Base-by-base conservation (phyloP, 139 green algal species). In the Trebouxia sp. region DNA sequence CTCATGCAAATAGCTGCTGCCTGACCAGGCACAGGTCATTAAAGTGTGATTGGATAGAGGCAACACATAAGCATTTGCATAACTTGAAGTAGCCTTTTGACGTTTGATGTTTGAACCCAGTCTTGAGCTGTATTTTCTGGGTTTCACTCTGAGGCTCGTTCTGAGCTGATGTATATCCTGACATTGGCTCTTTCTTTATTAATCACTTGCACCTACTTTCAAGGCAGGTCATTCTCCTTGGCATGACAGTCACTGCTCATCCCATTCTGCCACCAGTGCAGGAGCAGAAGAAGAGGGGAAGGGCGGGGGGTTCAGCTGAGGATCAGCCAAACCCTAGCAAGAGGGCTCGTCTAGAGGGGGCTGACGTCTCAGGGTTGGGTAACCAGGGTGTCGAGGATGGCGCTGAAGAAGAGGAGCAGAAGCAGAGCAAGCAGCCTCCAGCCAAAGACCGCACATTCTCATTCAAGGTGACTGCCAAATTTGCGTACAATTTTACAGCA, bases 351-450 rank as follows among this genome's bases (percentile, higher is more conserved):
- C 38, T 58, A 47, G 65, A 45, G 70, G 30, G 8, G 58, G 24
- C 24, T 37, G 39, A 45, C 15, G n/a, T n/a, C 38, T 38, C 76
- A 48, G 74, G 56, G 20, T 30, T 76, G 56, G 77, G 56, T 22
- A 45, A 10, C 35, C 62, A 72, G 32, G 1, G 42, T 1, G n/a
- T 35, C 28, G 58, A 28, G 47, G 56, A 24, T 47, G 65, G 78
- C 26, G 65, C 78, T 35, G 70, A 82, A 35, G 81, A 88, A 50
- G 84, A 89, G 37, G 81, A 85, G 56, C 56, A 78, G 37, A 81
- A 7, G 38, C 42, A 74, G 28, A 48, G 14, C 14, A 38, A 70
- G 56, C 65, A 82, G 45, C 32, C 75, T 38, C 43, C 65, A 14
- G 30, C 53, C 26, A 65, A 67, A 35, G 74, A 82, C 28, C 42